These are phyloP conservation scores for Salix suchowensis DNA, from an alignment of 345 rosid species.

Conservation along the genomic window DNA sequence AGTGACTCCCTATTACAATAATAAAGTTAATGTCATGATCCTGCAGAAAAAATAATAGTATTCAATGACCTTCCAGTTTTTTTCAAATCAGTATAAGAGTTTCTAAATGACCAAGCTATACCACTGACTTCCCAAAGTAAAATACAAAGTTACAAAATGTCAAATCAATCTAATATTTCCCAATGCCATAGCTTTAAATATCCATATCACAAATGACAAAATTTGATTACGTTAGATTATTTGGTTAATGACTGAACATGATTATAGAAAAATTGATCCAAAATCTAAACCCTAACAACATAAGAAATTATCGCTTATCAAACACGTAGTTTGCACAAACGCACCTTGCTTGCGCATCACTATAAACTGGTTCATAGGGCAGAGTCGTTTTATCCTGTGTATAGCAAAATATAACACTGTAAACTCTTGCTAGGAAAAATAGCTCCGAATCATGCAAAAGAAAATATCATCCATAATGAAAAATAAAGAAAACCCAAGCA, in stretches of 20 bases:
- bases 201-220: not conserved
- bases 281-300: not conserved
- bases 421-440: not conserved
- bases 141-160: not conserved
- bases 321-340: not conserved
- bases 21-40: not conserved
- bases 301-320: not conserved
- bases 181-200: not conserved
- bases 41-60: not conserved
- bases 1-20: not conserved
- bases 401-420: constrained; percentile 13
- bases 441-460: not conserved
- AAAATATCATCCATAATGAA: not conserved
- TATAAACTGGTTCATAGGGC: constrained; percentile 81
- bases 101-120: not conserved
- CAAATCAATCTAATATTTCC: not conserved
- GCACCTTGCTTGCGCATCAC: constrained; percentile 86
- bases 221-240: not conserved
- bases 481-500: not conserved
- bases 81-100: not conserved
- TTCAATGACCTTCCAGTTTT: not conserved
- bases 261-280: not conserved
- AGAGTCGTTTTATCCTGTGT: constrained; percentile 76
- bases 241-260: not conserved
- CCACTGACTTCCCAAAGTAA: not conserved